Percentiles rank a stretch among this genome's conserved stretches.
Conservation (phyloP, 768 basidiomycete species). For the Termitomyces heimii region DNA sequence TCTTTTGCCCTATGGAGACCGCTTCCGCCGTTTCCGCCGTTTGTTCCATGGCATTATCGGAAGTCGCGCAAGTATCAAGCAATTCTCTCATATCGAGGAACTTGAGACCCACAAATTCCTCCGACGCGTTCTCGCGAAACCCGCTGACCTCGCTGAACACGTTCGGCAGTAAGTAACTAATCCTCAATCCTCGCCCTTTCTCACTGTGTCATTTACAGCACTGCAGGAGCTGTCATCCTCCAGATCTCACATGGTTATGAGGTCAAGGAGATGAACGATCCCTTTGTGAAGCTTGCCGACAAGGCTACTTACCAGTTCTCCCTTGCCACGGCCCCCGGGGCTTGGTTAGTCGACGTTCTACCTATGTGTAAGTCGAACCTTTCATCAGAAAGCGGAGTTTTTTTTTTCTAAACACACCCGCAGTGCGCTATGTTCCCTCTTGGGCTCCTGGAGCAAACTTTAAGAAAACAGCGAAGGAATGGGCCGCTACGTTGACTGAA, state of each 20-base stretch:
- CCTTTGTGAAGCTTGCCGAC: constrained; percentile 48
- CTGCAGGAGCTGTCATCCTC: constrained; percentile 47
- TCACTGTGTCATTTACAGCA: constrained; percentile 21
- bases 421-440: constrained; percentile 52
- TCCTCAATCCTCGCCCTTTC: background rate
- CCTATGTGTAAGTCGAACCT: constrained; percentile 33
- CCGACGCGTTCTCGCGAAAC: constrained; percentile 40
- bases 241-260: constrained; percentile 51
- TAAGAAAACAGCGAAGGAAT: constrained; percentile 44
- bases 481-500: constrained; percentile 46
- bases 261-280: constrained; percentile 43
- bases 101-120: constrained; percentile 43
- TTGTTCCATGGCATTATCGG: constrained; percentile 49
- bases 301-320: constrained; percentile 50
- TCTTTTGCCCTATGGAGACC: constrained; percentile 51
- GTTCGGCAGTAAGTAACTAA: constrained; percentile 37
- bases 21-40: constrained; percentile 47
- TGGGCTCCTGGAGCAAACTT: constrained; percentile 66
- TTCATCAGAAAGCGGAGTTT: background rate
- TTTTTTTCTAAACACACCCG: background rate
- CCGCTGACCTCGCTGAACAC: constrained; percentile 38
- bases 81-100: constrained; percentile 38
- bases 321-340: constrained; percentile 45
- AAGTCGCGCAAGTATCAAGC: constrained; percentile 32
- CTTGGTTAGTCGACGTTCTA: constrained; percentile 45